phyloP scores from a whole-genome alignment of 169 alveolate genomes.

The Plasmodium chabaudi region DNA sequence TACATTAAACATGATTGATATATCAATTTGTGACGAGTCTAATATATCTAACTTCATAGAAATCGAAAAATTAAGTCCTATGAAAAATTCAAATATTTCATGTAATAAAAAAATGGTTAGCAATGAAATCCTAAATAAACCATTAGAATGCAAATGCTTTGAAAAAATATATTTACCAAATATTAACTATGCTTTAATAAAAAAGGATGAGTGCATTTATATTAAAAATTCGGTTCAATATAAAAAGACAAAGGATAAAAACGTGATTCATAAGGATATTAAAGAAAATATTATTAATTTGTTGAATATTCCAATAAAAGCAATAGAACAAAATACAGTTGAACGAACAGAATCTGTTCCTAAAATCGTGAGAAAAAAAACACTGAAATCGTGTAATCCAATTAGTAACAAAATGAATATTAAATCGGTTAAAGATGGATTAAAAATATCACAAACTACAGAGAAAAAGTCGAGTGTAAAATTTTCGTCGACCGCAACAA shows the following conservation, averaged over 20 bases:
- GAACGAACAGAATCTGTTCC: not conserved
- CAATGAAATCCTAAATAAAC: not conserved
- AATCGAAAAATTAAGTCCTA: not conserved
- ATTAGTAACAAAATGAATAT: not conserved
- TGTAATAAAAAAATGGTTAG: not conserved
- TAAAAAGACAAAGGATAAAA: constrained; percentile 5
- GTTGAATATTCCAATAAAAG: constrained; percentile 31
- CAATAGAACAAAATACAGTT: constrained; percentile 4
- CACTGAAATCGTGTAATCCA: not conserved
- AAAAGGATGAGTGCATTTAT: constrained; percentile 28
- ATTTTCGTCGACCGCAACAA: no score
- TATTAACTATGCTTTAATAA: constrained; percentile 24
- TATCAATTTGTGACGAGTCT: constrained; percentile 30
- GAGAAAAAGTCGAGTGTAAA: no score
- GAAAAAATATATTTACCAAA: constrained; percentile 69
- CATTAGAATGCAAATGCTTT: constrained; percentile 43
- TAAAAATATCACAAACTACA: no score
- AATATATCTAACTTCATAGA: not conserved
- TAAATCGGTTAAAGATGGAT: no score
- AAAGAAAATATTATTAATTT: constrained; percentile 53
- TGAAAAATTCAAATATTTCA: constrained; percentile 5
- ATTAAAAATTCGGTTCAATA: constrained; percentile 8
- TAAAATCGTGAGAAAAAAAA: not conserved
- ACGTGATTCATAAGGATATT: constrained; percentile 53
- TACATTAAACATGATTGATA: constrained; percentile 55